Base-by-base conservation (phyloP, 345 rosid genomes). In the Pistacia atlantica region DNA sequence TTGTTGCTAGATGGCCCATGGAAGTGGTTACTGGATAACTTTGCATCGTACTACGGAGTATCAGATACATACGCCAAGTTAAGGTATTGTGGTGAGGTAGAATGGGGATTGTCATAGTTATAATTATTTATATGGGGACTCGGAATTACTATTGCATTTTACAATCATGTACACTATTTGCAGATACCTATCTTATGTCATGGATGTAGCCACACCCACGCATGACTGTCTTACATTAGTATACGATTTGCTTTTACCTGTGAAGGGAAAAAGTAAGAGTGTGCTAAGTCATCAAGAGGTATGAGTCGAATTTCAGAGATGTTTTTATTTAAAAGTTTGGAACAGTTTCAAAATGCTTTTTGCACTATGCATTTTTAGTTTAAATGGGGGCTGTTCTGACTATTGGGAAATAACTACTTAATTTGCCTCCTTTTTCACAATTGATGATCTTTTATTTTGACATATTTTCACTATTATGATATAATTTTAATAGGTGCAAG, bases 161-260 rank as follows among this genome's bases (percentile, higher is more conserved):
- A 54, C 60, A 11, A 63, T 71, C 22, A 74, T 73, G 67, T 61
- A 63, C 81, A 72, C 65, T 69, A 57, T 76, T 78, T 78, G 81
- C 84, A 93, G 99, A 84, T 92, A 96, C 79, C 93, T 93, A 69
- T 91, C 99, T 54, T 96, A 96, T 82, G 82, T 96, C 72, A 96
- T 92, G 99, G 99, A 96, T 82, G 97, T 96, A 20, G 97, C 97
- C 72, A 90, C 99, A 49, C 98, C 99, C 28, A 95, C 99, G 48
- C 89, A 88, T 31, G 97, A 92, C 84, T 93, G 97, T 82, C 93
- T 96, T 79, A 84, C 84, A 31, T 74, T 93, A 83, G 89, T 96
- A 67, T 72, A 87, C 81, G 92, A 90, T 76, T 92, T 89, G 80
- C 84, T 96, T 74, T 78, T 79, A 78, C 97, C 98, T 7, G 92